These are phyloP conservation scores for Obelidium mucronatum DNA, from an alignment of 192 early-diverging fungal species.

Conservation along the genomic window DNA sequence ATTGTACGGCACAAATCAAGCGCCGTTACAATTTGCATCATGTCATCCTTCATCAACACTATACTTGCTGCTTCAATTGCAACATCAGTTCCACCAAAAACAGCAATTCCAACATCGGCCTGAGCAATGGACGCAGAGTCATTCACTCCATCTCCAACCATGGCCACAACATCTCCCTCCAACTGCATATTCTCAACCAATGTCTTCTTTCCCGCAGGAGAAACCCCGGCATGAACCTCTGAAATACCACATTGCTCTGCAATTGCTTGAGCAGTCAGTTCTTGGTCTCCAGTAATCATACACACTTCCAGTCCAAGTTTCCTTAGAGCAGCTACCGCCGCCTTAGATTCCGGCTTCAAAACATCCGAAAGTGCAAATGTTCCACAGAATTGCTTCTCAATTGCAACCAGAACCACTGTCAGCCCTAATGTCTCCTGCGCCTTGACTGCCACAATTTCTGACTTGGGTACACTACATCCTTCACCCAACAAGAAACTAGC, in stretches of 20 bases:
- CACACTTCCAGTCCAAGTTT: slow-evolving; percentile 78
- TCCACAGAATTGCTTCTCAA: slow-evolving; percentile 55
- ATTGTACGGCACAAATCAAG: slow-evolving; percentile 86
- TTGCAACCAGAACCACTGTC: slow-evolving; percentile 82
- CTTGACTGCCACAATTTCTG: slow-evolving; percentile 64
- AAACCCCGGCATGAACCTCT: slow-evolving; percentile 88
- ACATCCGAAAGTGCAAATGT: slow-evolving; percentile 79
- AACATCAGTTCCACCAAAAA: slow-evolving; percentile 92
- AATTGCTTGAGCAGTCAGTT: slow-evolving; percentile 80
- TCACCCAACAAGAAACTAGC: background rate
- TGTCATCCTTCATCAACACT: slow-evolving; percentile 89
- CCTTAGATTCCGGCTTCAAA: slow-evolving; percentile 79
- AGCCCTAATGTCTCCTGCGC: slow-evolving; percentile 75
- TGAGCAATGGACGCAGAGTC: slow-evolving; percentile 91
- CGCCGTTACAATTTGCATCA: slow-evolving; percentile 85
- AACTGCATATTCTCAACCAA: slow-evolving; percentile 79
- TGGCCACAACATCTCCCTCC: slow-evolving; percentile 69
- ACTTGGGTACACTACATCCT: slow-evolving; percentile 30
- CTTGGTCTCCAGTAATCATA: slow-evolving; percentile 96
- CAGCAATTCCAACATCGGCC: slow-evolving; percentile 86
- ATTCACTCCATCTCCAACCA: slow-evolving; percentile 98
- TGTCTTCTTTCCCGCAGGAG: slow-evolving; percentile 86
- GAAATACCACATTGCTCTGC: slow-evolving; percentile 83
- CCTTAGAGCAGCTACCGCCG: slow-evolving; percentile 74
- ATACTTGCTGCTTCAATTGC: slow-evolving; percentile 94